These are phyloP conservation scores for Cystobasidium ongulense DNA, from an alignment of 768 basidiomycete species.

Conservation along the genomic window DNA sequence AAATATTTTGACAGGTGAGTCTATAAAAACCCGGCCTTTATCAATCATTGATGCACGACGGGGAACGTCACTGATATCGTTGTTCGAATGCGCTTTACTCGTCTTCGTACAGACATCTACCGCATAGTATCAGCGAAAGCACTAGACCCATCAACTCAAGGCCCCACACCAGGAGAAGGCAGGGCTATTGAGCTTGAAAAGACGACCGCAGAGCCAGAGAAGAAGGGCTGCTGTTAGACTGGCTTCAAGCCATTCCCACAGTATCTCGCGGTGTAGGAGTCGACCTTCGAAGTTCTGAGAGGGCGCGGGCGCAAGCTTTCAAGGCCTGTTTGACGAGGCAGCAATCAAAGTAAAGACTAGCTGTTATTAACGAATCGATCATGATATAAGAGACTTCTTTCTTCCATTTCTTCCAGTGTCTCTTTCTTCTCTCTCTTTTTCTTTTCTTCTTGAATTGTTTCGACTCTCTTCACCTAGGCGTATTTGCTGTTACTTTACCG, in stretches of 20 bases:
- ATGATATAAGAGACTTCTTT: not conserved
- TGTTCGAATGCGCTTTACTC: not conserved
- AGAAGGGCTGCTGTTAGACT: not conserved
- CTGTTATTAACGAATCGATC: not conserved
- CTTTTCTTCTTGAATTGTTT: not conserved
- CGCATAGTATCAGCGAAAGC: constrained; percentile 92
- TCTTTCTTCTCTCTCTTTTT: too few relatives aligned
- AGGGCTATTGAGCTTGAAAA: not conserved
- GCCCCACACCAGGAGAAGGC: not conserved
- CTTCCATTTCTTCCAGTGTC: not conserved
- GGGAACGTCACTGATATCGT: not conserved
- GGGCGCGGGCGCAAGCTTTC: not conserved
- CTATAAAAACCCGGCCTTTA: not conserved
- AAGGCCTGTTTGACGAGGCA: too few relatives aligned
- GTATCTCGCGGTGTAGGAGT: too few relatives aligned
- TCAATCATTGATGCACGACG: not conserved
- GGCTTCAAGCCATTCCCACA: too few relatives aligned
- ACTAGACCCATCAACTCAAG: constrained; percentile 52
- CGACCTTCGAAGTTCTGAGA: too few relatives aligned
- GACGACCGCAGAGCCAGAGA: not conserved
- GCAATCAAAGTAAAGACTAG: not conserved
- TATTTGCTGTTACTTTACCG: not conserved
- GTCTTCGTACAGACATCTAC: constrained; percentile 68
- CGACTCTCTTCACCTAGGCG: not conserved
- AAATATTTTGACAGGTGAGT: constrained; percentile 79